A percentile compares a stretch with the other conserved stretches of the same genome.
Evolutionary conservation across 2,329 filamentous ascomycete species (phyloP).

Genomic region (Claviceps cyperi): DNA sequence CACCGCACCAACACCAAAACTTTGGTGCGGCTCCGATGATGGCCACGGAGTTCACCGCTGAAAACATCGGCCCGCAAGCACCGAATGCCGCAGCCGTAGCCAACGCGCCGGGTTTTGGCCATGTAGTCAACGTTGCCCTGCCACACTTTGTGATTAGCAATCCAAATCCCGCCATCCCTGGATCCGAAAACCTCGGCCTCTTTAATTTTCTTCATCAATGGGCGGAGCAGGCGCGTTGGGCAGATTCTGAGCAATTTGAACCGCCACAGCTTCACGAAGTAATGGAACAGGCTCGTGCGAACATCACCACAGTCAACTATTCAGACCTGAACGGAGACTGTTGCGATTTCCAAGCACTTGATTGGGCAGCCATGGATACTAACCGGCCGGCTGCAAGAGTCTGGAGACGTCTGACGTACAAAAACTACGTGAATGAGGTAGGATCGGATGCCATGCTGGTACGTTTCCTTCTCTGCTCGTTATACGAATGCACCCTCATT

Average conservation of each 20-base stretch:
- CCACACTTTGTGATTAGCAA: conserved; percentile 15
- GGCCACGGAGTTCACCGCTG: background rate
- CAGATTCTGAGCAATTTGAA: conserved; percentile 12
- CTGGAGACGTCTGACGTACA: conserved; percentile 33
- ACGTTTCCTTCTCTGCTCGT: conserved; percentile 13
- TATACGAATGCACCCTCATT: too few relatives aligned
- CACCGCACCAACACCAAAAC: background rate
- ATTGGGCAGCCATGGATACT: conserved; percentile 40
- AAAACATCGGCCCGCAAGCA: background rate
- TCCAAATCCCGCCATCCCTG: conserved; percentile 24
- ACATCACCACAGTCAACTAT: conserved; percentile 18
- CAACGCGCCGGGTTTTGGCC: background rate
- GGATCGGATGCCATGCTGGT: conserved; percentile 34
- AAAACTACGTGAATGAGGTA: conserved; percentile 41
- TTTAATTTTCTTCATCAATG: conserved; percentile 36
- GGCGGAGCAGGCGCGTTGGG: conserved; percentile 21
- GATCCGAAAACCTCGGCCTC: conserved; percentile 34
- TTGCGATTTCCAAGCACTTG: conserved; percentile 44
- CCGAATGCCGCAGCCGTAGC: conserved; percentile 1
- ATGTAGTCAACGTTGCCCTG: conserved; percentile 1
- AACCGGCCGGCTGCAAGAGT: conserved; percentile 33
- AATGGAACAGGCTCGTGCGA: conserved; percentile 14
- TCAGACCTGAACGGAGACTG: conserved; percentile 38
- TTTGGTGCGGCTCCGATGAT: conserved; percentile 1
- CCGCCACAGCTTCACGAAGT: conserved; percentile 18